These are phyloP conservation scores for Alternaria brassicae DNA, from an alignment of 2,329 filamentous ascomycete species.

Conservation along the genomic window DNA sequence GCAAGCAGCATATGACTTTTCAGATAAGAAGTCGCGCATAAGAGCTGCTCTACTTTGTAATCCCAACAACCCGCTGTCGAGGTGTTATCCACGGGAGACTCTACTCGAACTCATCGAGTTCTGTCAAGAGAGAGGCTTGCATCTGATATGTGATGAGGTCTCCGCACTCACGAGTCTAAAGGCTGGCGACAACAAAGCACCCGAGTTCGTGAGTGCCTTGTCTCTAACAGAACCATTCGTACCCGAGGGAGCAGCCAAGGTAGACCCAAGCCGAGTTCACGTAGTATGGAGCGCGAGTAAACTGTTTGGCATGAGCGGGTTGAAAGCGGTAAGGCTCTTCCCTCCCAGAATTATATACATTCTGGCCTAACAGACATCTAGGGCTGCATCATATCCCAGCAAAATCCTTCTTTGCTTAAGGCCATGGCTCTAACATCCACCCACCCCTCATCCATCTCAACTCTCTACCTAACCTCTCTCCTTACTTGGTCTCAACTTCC, in stretches of 20 bases:
- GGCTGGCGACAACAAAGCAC: conserved; percentile 5
- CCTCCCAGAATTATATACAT: background rate
- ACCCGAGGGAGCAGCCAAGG: conserved; percentile 39
- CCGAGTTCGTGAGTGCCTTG: conserved; percentile 35
- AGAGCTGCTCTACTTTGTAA: conserved; percentile 42
- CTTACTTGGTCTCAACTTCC: conserved; percentile 38
- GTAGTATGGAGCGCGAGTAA: conserved; percentile 44
- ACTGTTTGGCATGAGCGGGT: conserved; percentile 39
- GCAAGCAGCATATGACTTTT: conserved; percentile 42
- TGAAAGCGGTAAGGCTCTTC: conserved; percentile 32
- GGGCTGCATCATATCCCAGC: conserved; percentile 44
- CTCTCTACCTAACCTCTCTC: conserved; percentile 31
- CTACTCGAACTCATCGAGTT: conserved; percentile 44
- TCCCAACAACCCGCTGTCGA: conserved; percentile 36
- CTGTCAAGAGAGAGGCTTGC: conserved; percentile 40
- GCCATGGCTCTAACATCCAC: conserved; percentile 28
- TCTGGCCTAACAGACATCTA: conserved; percentile 12
- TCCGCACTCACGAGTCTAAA: conserved; percentile 30
- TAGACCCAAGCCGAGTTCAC: conserved; percentile 43
- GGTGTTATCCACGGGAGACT: conserved; percentile 35
- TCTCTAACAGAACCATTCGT: conserved; percentile 38
- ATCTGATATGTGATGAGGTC: conserved; percentile 41
- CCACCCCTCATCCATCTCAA: conserved; percentile 30
- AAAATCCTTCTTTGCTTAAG: conserved; percentile 33
- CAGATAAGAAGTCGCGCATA: conserved; percentile 35